Evolutionary conservation across 176 grass and related monocot species (phyloP), one percentile per base, ranked within the genome.

Genomic region (Carex kokanica): DNA sequence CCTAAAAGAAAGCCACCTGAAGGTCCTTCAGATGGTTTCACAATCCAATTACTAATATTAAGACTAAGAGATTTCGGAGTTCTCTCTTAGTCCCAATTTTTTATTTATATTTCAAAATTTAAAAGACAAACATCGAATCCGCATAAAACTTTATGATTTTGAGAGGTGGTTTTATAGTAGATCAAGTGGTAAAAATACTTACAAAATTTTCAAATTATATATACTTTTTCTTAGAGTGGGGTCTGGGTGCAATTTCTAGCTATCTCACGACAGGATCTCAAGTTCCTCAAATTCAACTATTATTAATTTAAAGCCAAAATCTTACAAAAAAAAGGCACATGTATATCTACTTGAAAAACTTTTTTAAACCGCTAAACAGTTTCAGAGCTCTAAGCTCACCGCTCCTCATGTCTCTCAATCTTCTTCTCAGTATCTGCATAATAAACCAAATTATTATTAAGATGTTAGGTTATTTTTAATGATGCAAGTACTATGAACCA

Each of bases 341-440:
- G 15, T 47, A 10, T 71, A 10, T 77, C 78, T 90, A 91, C 80
- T 93, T 95, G 78, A 98, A 95, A 75, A 98, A 62, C 3, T 98
- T 98, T 54, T 51, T 87, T 52, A 98, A 86, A 57, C 96, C 91
- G 36, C 90, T 98, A 47, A 98, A 95, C 52, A 98, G n/a, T 43
- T 91, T 95, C 13, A 98, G 65, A 75, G 96, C 96, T 89, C 60
- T 90, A 59, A 98, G 91, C 82, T 98, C 96, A 5, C 96, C 96
- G 4, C 86, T 88, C 84, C 90, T 90, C 92, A 98, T 98, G 84
- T 98, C 92, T 84, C 88, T 95, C 83, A 98, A 81, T 71, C 91
- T 87, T 88, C 92, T 95, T 58, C 90, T 87, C 60, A 98, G 52
- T 87, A 98, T 95, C 96, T 98, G 83, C 31, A 80, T 20, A 68